Base-by-base conservation (phyloP, 352 stramenopile species). In the Thalassiosira mediterranea region DNA sequence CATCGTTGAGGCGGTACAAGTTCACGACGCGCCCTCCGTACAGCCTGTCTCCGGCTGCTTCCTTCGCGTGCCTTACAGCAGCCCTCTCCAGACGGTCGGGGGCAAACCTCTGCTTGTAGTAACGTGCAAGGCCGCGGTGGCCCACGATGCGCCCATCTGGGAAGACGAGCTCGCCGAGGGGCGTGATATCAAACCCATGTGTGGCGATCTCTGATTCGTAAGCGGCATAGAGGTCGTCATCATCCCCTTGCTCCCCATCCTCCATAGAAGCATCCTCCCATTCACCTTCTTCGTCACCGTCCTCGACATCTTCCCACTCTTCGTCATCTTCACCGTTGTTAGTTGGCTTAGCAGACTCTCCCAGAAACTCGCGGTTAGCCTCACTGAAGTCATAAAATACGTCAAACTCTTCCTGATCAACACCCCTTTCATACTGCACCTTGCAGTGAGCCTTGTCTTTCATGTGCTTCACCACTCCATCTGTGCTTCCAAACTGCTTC, bases 391-490 rank as follows among this genome's bases (percentile, higher is more conserved):
- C 83, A 76, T 91, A 94, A 84, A 94, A 94, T 8, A 88, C 79
- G 54, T 88, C 85, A 34, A 90, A 88, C 52, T 93, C 88, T 34
- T 91, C 81, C 72, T 84, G 77, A 78, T 89, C 81, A n/a, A 86
- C 72, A 8, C 82, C 79, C 32, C 73, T 54, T 77, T 92, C 83
- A 42, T 93, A 93, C 29, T 62, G 47, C 23, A 94, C 62, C 66
- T 91, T 91, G 21, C 75, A 85, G 72, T 94, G 88, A 48, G 67
- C 47, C 60, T 81, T 89, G 57, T 73, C 72, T 34, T 78, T 84
- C 96, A 98, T 98, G 88, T 98, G 96, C 81, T 97, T 96, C 81
- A 97, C 93, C 56, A 93, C 94, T 52, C 95, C 95, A 69, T 96
- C 86, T 67, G 91, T 94, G 28, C 87, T 93, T 4, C 79, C 85